Conservation (phyloP, 192 early-diverging fungal genomes). For the Linnemannia hyalina region DNA sequence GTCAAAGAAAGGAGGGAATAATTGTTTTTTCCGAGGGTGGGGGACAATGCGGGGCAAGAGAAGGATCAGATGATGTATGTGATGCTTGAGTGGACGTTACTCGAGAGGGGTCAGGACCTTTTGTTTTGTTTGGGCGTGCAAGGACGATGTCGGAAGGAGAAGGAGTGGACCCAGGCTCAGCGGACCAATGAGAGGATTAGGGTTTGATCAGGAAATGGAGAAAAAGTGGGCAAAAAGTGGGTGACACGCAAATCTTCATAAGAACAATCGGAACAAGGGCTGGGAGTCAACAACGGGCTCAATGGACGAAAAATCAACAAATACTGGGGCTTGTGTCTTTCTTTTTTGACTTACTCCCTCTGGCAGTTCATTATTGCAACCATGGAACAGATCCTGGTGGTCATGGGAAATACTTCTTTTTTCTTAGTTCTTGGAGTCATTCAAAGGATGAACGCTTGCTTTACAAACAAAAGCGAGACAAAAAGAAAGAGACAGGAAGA, state of each 20-base stretch:
- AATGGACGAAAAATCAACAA: neutral
- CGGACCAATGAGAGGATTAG: conserved; percentile 1
- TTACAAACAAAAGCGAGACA: neutral
- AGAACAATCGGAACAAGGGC: neutral
- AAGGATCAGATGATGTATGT: neutral
- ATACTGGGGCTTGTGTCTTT: neutral
- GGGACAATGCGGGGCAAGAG: neutral
- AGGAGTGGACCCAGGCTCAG: neutral
- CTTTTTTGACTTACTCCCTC: neutral
- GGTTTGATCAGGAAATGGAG: no score
- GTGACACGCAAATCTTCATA: neutral
- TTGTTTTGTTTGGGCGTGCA: neutral
- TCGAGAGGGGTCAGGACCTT: neutral
- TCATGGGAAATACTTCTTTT: neutral
- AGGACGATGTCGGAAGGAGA: neutral
- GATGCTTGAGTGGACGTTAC: neutral
- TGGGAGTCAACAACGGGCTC: neutral
- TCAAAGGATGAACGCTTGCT: neutral
- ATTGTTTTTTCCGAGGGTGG: neutral
- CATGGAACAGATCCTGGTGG: neutral
- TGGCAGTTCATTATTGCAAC: no score
- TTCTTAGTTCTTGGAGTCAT: neutral
- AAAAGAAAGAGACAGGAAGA: neutral
- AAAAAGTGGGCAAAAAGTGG: neutral
- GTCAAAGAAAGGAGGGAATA: neutral